phyloP scores from a whole-genome alignment of 2,329 filamentous ascomycete genomes.

The Capronia epimyces region DNA sequence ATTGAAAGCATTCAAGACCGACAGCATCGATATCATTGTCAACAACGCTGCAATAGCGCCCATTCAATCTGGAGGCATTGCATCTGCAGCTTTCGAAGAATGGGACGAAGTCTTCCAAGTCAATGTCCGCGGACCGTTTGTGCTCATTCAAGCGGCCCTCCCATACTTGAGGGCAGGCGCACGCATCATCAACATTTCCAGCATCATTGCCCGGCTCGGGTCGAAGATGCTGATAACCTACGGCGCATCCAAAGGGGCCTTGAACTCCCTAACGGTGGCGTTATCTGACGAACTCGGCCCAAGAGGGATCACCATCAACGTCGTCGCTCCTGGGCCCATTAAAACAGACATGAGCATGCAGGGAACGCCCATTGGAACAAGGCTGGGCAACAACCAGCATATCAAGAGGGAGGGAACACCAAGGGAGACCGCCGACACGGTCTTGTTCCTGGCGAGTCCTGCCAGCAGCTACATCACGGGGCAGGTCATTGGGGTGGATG shows the following conservation, averaged over 20 bases:
- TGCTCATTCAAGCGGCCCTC: slow-evolving; percentile 49
- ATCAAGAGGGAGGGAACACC: slow-evolving; percentile 45
- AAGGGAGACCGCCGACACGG: slow-evolving; percentile 46
- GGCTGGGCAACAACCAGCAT: slow-evolving; percentile 45
- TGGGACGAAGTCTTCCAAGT: slow-evolving; percentile 47
- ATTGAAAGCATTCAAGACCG: slow-evolving; percentile 16
- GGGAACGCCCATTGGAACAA: slow-evolving; percentile 43
- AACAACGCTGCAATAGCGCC: slow-evolving; percentile 23
- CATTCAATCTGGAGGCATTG: slow-evolving; percentile 12
- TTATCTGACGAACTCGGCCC: slow-evolving; percentile 50
- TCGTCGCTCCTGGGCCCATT: slow-evolving; percentile 50
- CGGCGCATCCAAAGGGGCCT: slow-evolving; percentile 52
- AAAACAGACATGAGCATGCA: slow-evolving; percentile 52
- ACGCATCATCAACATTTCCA: slow-evolving; percentile 44
- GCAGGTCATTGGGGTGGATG: slow-evolving; percentile 46
- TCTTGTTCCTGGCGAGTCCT: slow-evolving; percentile 41
- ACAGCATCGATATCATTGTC: slow-evolving; percentile 25
- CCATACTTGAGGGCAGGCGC: slow-evolving; percentile 48
- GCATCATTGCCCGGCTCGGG: slow-evolving; percentile 22
- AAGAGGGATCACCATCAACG: slow-evolving; percentile 49
- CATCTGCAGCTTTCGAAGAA: slow-evolving; percentile 33
- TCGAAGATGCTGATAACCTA: slow-evolving; percentile 39
- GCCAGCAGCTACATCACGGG: slow-evolving; percentile 45
- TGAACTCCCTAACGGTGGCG: slow-evolving; percentile 54
- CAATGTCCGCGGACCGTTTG: slow-evolving; percentile 55